A percentile compares a stretch with the other conserved stretches of the same genome.
These are phyloP conservation scores for Globisporangium lucens DNA, from an alignment of 352 stramenopile species.

Conservation along the genomic window DNA sequence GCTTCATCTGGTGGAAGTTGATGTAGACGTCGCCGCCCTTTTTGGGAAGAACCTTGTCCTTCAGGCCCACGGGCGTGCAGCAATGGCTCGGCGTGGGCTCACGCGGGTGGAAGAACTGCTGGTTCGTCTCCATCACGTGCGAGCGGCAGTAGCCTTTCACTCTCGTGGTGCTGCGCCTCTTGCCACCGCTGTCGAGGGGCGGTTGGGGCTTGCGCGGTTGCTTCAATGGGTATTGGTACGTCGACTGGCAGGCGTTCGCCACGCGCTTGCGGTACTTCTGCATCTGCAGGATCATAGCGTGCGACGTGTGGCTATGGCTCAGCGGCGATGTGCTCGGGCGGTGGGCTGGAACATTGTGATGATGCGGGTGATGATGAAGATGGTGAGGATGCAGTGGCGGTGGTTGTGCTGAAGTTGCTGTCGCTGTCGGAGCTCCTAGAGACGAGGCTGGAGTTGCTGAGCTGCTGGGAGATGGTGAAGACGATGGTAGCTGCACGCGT, in stretches of 20 bases:
- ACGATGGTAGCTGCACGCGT: not conserved
- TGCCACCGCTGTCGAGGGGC: not conserved
- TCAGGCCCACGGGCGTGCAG: slow-evolving; percentile 18
- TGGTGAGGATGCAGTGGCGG: not conserved
- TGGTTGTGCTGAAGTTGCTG: not conserved
- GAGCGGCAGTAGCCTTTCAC: slow-evolving; percentile 36
- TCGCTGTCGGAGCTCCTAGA: not conserved
- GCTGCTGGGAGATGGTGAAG: not conserved
- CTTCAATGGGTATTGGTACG: slow-evolving; percentile 41
- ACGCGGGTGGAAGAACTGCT: slow-evolving; percentile 28
- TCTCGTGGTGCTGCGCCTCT: not conserved
- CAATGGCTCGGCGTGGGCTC: slow-evolving; percentile 13
- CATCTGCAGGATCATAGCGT: slow-evolving; percentile 61
- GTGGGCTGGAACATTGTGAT: not conserved
- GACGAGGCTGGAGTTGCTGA: not conserved
- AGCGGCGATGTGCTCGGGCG: slow-evolving; percentile 21
- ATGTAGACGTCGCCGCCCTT: slow-evolving; percentile 29
- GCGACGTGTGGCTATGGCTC: slow-evolving; percentile 34
- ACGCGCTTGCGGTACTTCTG: slow-evolving; percentile 56
- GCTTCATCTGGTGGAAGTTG: slow-evolving; percentile 46
- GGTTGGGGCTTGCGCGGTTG: slow-evolving; percentile 5
- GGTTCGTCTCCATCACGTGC: slow-evolving; percentile 37
- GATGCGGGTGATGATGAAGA: not conserved
- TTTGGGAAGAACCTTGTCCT: slow-evolving; percentile 26
- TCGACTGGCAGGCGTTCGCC: slow-evolving; percentile 38